phyloP scores from a whole-genome alignment of 306 rosid species.

The Benincasa hispida region DNA sequence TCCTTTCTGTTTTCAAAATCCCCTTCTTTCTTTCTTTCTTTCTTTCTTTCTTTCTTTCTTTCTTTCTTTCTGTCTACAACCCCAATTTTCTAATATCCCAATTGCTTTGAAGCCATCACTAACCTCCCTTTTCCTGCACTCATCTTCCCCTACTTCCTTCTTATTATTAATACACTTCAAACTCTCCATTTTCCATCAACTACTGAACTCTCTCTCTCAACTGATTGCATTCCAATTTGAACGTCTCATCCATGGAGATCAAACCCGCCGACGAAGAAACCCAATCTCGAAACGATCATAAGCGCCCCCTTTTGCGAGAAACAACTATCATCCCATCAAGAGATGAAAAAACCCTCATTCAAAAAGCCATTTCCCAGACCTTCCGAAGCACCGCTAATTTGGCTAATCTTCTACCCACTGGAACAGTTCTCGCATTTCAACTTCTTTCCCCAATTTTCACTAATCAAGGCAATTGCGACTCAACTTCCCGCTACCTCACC shows the following conservation, averaged over 20 bases:
- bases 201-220: background rate
- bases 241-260: conserved; percentile 33
- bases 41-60: background rate
- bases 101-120: background rate
- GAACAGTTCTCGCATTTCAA: conserved; percentile 78
- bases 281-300: conserved; percentile 13
- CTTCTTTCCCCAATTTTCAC: conserved; percentile 70
- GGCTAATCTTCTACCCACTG: conserved; percentile 86
- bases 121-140: background rate
- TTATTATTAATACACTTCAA: background rate
- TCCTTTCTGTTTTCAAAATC: background rate
- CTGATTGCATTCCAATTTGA: background rate
- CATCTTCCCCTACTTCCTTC: background rate
- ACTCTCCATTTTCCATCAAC: background rate
- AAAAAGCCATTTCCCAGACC: conserved; percentile 65
- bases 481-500: conserved; percentile 30
- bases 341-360: conserved; percentile 36
- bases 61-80: background rate
- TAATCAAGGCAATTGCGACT: conserved; percentile 54
- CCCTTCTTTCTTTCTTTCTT: background rate
- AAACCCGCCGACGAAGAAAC: conserved; percentile 17
- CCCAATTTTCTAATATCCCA: background rate
- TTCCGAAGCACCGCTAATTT: conserved; percentile 71
- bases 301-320: conserved; percentile 41
- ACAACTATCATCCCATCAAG: conserved; percentile 17